phyloP scores from a whole-genome alignment of 1,284 basidiomycete genomes.

The Tylopilus sp. region DNA sequence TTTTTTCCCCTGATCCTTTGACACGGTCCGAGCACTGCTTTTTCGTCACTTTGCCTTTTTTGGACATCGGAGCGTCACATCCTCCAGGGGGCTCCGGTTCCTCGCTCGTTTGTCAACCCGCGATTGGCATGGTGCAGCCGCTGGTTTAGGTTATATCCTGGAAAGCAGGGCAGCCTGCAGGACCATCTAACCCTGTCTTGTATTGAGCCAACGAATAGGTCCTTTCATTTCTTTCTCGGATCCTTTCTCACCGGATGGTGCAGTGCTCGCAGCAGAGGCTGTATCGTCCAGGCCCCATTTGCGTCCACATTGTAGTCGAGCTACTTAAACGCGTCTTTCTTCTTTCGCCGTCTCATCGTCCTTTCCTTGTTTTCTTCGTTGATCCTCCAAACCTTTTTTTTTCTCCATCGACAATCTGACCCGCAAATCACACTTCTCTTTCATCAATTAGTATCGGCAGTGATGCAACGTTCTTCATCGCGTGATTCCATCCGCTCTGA shows the following conservation, averaged over 20 bases:
- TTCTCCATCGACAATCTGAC: background rate
- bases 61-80: slow-evolving; percentile 31
- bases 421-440: slow-evolving; percentile 1
- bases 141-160: slow-evolving; percentile 26
- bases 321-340: slow-evolving; percentile 37
- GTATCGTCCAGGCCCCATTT: slow-evolving; percentile 17
- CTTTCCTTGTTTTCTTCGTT: background rate
- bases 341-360: background rate
- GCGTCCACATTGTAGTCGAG: slow-evolving; percentile 12
- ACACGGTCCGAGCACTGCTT: slow-evolving; percentile 29
- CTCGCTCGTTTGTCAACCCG: slow-evolving; percentile 20
- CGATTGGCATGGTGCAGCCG: slow-evolving; percentile 22
- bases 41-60: slow-evolving; percentile 35
- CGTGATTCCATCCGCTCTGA: slow-evolving; percentile 32
- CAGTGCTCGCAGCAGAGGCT: slow-evolving; percentile 27
- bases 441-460: slow-evolving; percentile 1
- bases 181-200: slow-evolving; percentile 7
- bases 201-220: slow-evolving; percentile 11
- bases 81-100: slow-evolving; percentile 22
- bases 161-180: slow-evolving; percentile 15
- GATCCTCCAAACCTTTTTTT: slow-evolving; percentile 20
- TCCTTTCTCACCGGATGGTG: slow-evolving; percentile 21
- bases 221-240: slow-evolving; percentile 9
- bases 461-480: slow-evolving; percentile 35
- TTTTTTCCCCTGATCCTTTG: slow-evolving; percentile 3